Base-by-base conservation (phyloP, 306 rosid genomes). In the Arachis stenosperma region DNA sequence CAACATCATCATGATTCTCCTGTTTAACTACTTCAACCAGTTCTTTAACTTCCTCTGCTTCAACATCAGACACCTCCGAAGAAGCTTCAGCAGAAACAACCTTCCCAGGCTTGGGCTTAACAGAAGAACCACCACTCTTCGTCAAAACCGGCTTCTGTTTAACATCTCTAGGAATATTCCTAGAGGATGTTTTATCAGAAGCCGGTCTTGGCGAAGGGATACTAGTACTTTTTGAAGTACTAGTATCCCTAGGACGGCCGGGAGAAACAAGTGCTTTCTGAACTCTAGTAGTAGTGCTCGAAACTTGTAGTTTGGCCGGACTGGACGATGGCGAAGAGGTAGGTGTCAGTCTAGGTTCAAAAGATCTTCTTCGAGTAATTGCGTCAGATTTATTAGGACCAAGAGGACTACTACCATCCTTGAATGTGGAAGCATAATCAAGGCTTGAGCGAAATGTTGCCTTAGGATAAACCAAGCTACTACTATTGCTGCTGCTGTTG, bases 281-380 rank as follows among this genome's bases (percentile, higher is more conserved):
- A 4, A 73, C 43, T 27, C 81, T 78, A 9, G 86, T 72, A 65
- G 73, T 30, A 0, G 88, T 64, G 3, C 84, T 81, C 0, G 87
- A 84, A 57, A 54, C 85, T 8, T 17, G 17, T 17, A 15, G 54
- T 64, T 74, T 66, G 27, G 64, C 66, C 13, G 69, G 47, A 11
- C 59, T 71, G 4, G 87, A 81, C 27, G 27, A 22, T 0, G 27
- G 27, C 27, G 27, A 22, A 22, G 27, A 22, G 27, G 27, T 22
- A 42, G 84, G 15, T 0, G 93, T 59, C 3, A 78, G 73, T 7
- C 88, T 83, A 66, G 51, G 84, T 43, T 87, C 95, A 4, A 82
- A 61, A 41, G 95, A 85, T 61, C 82, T 81, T 78, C 90, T 87
- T 76, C 87, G 81, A 0, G 37, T 33, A 53, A 47, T 82, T 37